Base-by-base conservation (phyloP, 2,329 filamentous ascomycete genomes). In the Clonostachys rosea region DNA sequence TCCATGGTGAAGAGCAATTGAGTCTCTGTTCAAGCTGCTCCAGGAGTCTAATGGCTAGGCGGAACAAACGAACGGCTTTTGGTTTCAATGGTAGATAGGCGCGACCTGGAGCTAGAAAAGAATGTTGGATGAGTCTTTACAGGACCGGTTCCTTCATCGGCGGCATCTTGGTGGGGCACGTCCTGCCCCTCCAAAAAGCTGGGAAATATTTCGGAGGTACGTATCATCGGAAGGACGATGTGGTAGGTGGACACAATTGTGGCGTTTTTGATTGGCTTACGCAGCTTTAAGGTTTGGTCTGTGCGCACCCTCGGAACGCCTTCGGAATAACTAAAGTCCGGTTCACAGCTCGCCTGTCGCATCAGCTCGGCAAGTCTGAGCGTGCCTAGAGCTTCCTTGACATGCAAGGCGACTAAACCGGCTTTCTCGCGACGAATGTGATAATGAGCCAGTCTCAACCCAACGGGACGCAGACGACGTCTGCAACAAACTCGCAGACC, bases 401-500 rank as follows among this genome's bases (percentile, higher is more conserved):
- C 24, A 30, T 30, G 24, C 24, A 30, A 30, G 24, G 24, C 24
- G 24, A 30, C 24, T 30, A 30, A 30, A 30, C 24, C 24, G 24
- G 24, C 24, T 30, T 30, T 30, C 24, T 4, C 24, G 24, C 24
- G 24, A 30, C 24, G 24, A 30, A 30, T 30, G 24, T 4, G 37
- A 68, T 68, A 64, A 63, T 65, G 6, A 67, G 59, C 46, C 64
- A 66, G 42, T 68, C 76, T 8, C 78, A 82, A 56, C 70, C 76
- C 10, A 83, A 84, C 58, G 80, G 79, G 51, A 65, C 75, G 20
- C 62, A 70, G 2, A 50, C 66, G 17, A 61, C 73, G 36, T 66
- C 74, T 8, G 56, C 65, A 34, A 64, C 59, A 50, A 55, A 59
- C 42, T 66, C 70, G 5, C 63, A 69, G 46, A 65, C 66, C 30